Conservation (phyloP, 2,329 filamentous ascomycete species). For the Diaporthe australafricana region DNA sequence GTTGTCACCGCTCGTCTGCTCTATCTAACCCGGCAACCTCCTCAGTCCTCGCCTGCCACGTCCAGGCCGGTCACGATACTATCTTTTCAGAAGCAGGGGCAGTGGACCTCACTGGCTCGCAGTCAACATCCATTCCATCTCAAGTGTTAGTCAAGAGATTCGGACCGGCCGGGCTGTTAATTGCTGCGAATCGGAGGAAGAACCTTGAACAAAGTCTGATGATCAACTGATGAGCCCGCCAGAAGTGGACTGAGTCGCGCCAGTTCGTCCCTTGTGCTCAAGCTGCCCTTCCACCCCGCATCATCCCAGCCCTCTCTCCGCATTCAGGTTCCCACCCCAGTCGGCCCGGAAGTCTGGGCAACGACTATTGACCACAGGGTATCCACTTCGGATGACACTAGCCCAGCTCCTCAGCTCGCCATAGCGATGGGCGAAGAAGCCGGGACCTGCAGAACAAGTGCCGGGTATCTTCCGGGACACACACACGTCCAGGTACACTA, state of each 20-base stretch:
- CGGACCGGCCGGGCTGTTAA: neutral
- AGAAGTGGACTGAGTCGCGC: constrained; percentile 15
- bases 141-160: neutral
- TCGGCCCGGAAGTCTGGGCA: constrained; percentile 29
- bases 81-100: neutral
- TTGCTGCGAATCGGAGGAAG: too few species aligned
- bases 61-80: neutral
- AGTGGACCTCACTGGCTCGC: neutral
- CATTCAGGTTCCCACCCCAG: constrained; percentile 27
- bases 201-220: neutral
- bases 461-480: constrained; percentile 24
- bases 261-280: neutral
- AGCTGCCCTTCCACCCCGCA: constrained; percentile 1
- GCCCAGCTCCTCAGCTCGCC: neutral
- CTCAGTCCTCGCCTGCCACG: neutral
- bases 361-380: neutral
- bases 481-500: neutral
- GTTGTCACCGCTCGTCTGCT: constrained; percentile 1
- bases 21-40: neutral
- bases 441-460: constrained; percentile 21
- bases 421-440: neutral
- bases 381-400: neutral
- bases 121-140: neutral
- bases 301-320: constrained; percentile 26
- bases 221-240: constrained; percentile 30